Evolutionary conservation across 306 rosid genomes (phyloP), one percentile per base, ranked within the genome.

Genomic region (Trifolium dubium): DNA sequence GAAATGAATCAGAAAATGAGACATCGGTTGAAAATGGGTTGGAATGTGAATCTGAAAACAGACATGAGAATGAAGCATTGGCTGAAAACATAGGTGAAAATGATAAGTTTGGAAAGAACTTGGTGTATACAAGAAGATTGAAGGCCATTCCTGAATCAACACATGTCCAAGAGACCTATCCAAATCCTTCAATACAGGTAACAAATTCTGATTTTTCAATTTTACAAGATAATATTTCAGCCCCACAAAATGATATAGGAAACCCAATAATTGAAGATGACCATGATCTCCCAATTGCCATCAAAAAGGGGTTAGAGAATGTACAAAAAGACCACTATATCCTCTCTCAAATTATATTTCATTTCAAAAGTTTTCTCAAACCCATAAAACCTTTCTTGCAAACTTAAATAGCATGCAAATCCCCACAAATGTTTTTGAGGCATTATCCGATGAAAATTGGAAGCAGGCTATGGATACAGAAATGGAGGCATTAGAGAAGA

Each of bases 241-340:
- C 18, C 19, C 10, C 41, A 4, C 41, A 31, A 13, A 5, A 60
- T 60, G 65, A 13, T 31, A 61, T 15, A 13, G 11, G 28, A 31
- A 60, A 7, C 43, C 19, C 41, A 60, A 6, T 35, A 31, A 10
- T n/a, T 31, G 10, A 14, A 60, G 11, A 14, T 31, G 7, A 51
- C 58, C 29, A 6, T 51, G 58, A 51, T 23, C 29, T 51, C 28
- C 58, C 29, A 51, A n/a, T 32, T 32, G 0, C 41, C 41, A 60
- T 59, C 8, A 59, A 17, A 59, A 59, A 59, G 35, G 17, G 64
- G n/a, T n/a, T n/a, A n/a, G n/a, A n/a, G n/a, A n/a, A n/a, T n/a
- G n/a, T n/a, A n/a, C n/a, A n/a, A n/a, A n/a, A n/a, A n/a, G n/a
- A n/a, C n/a, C n/a, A n/a, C n/a, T n/a, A n/a, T n/a, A n/a, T n/a